phyloP scores from a whole-genome alignment of 331 rosid species.

The Quercus lobata region DNA sequence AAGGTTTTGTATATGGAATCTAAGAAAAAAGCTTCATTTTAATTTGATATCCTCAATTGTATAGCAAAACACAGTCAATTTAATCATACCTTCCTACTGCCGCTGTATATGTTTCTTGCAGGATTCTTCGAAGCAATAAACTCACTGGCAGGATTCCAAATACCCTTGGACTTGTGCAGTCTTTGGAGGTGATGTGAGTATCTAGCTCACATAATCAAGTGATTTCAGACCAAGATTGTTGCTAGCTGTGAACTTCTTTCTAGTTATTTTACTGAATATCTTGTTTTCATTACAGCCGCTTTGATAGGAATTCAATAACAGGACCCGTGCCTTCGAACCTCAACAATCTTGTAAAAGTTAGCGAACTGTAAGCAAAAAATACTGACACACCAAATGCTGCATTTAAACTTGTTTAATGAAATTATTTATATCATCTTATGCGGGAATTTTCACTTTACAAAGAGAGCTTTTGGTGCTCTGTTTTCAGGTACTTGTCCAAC shows the following conservation, averaged over 20 bases:
- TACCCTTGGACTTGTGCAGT: constrained; percentile 11
- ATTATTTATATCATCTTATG: constrained; percentile 26
- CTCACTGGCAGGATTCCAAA: constrained; percentile 30
- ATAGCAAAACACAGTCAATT: background rate
- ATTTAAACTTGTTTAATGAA: constrained; percentile 41
- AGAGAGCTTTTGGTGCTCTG: background rate
- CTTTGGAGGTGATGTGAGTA: constrained; percentile 46
- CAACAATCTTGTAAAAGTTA: constrained; percentile 34
- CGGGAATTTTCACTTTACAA: background rate
- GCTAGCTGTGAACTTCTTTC: background rate
- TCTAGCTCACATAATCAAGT: constrained; percentile 14
- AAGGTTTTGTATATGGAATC: background rate
- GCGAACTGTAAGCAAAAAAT: constrained; percentile 47
- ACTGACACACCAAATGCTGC: background rate
- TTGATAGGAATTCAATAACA: constrained; percentile 38
- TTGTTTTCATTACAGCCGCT: constrained; percentile 41
- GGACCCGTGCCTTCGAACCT: constrained; percentile 47
- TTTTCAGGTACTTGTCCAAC: constrained; percentile 53
- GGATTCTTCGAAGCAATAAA: constrained; percentile 38
- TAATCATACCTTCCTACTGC: background rate
- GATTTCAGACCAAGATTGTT: background rate
- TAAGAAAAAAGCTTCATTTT: background rate
- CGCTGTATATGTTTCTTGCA: constrained; percentile 9
- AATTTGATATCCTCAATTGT: background rate
- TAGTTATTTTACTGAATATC: constrained; percentile 1